These are phyloP conservation scores for Myriosclerotinia curreyana DNA, from an alignment of 2,329 filamentous ascomycete species.

Conservation along the genomic window DNA sequence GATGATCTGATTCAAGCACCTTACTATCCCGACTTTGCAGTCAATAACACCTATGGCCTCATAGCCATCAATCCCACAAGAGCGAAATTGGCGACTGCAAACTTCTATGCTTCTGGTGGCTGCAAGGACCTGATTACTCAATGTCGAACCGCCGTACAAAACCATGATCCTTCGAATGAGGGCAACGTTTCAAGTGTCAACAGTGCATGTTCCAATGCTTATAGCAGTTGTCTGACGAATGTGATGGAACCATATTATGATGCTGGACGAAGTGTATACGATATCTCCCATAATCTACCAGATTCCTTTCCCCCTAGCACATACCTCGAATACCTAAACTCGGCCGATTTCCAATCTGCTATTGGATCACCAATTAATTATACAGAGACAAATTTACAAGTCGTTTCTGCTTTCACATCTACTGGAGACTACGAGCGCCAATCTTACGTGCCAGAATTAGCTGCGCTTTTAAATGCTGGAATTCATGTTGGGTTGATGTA, in stretches of 20 bases:
- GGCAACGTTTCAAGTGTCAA: slow-evolving; percentile 43
- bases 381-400: slow-evolving; percentile 48
- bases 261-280: slow-evolving; percentile 40
- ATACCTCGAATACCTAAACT: slow-evolving; percentile 64
- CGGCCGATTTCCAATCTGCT: slow-evolving; percentile 55
- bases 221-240: slow-evolving; percentile 38
- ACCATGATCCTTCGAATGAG: slow-evolving; percentile 43
- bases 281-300: slow-evolving; percentile 40
- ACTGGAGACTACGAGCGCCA: slow-evolving; percentile 63
- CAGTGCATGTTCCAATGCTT: slow-evolving; percentile 39
- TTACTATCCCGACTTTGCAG: slow-evolving; percentile 55
- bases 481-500: slow-evolving; percentile 72
- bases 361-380: slow-evolving; percentile 63
- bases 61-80: slow-evolving; percentile 52
- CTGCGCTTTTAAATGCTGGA: slow-evolving; percentile 57
- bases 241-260: slow-evolving; percentile 40
- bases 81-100: slow-evolving; percentile 46
- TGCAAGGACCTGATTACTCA: slow-evolving; percentile 52
- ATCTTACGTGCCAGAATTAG: slow-evolving; percentile 57
- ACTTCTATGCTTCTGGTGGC: slow-evolving; percentile 48
- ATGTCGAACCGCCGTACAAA: slow-evolving; percentile 48
- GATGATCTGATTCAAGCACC: slow-evolving; percentile 61
- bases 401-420: slow-evolving; percentile 47
- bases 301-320: slow-evolving; percentile 63
- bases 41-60: slow-evolving; percentile 65